Base-by-base conservation (phyloP, 495 filamentous ascomycete genomes). In the Penicillium atrosanguineum region DNA sequence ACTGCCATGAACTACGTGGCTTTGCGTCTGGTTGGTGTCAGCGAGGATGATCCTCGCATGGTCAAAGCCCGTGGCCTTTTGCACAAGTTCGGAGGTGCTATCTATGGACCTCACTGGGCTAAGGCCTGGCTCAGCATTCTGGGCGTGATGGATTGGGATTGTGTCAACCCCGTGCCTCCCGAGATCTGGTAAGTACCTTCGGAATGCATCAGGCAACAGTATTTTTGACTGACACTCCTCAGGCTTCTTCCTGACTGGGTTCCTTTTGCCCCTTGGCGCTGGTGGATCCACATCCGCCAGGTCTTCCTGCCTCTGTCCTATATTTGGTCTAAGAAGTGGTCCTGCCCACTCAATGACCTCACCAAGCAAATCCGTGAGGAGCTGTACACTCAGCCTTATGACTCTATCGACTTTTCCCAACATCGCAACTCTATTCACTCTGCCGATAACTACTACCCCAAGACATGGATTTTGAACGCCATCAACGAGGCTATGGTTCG, bases 261-360 rank as follows among this genome's bases (percentile, higher is more conserved):
- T 14, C 95, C 94, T 1, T 81, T 97, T 59, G 86, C 90, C 9
- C 94, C 95, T 0, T 97, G 95, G 94, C 79, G 91, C 43, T 98
- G 94, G 94, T 98, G 94, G 94, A 90, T 96, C 56, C 94, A 98
- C 56, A 96, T 96, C 70, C 90, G 94, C 15, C 83, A 87, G 67
- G 93, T 98, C 28, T 96, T 91, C 68, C 69, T 96, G 34, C 87
- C 93, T 9, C 96, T 97, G 90, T 85, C 87, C 12, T 97, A 86
- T 61, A 76, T 97, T 37, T 96, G 86, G 75, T 93, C 90, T 7
- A 87, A 85, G 71, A 80, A 79, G 40, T 95, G 85, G 79, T 78
- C 79, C 11, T 83, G 83, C 52, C 87, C 89, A 16, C 74, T 86
- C 47, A 89, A 86, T 44, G 82, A 88, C 9, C 57, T 93, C 1